Base-by-base conservation (phyloP, 305 asterid species). In the Vinca major region DNA sequence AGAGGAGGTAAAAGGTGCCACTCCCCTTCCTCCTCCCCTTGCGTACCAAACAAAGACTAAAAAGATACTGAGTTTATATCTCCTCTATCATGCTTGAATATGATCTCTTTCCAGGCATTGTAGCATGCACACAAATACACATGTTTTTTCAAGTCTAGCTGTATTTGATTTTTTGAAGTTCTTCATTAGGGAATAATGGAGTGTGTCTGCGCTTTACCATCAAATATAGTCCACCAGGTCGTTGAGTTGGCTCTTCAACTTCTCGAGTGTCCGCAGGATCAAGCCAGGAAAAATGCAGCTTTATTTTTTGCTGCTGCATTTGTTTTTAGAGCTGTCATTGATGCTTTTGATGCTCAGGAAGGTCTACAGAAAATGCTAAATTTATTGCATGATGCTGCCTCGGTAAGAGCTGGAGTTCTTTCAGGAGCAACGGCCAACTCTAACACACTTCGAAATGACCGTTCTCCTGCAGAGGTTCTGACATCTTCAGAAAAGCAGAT, bases 401-500 rank as follows among this genome's bases (percentile, higher is more conserved):
- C 95, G 16, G 97, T 94, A 49, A 88, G 99, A 81, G 86, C 99
- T 71, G 97, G 99, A 65, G 87, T 78, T 73, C 67, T 89, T 72
- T 77, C 95, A 11, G 99, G 95, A 79, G 76, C 90, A 71, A 63
- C 86, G 69, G 80, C 79, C 81, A 86, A 85, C 73, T 63, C 92
- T 37, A 95, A 88, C 50, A 75, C 92, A 58, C 88, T 89, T 79
- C 86, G 92, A 73, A 91, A 78, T 85, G 96, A 87, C 26, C 86
- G 95, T 52, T 86, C 96, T 66, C 90, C 95, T 74, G 79, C 95
- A 12, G 99, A 89, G 64, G 97, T 86, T 14, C 80, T 94, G 78
- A 94, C 99, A 71, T 87, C 95, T 67, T 88, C 95, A 44, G 97
- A 91, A 82, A 94, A 94, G 81, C 98, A 91, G 83, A 91, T 94